These are phyloP conservation scores for Cercospora janseana DNA, from an alignment of 2,329 filamentous ascomycete genomes.

Conservation along the genomic window DNA sequence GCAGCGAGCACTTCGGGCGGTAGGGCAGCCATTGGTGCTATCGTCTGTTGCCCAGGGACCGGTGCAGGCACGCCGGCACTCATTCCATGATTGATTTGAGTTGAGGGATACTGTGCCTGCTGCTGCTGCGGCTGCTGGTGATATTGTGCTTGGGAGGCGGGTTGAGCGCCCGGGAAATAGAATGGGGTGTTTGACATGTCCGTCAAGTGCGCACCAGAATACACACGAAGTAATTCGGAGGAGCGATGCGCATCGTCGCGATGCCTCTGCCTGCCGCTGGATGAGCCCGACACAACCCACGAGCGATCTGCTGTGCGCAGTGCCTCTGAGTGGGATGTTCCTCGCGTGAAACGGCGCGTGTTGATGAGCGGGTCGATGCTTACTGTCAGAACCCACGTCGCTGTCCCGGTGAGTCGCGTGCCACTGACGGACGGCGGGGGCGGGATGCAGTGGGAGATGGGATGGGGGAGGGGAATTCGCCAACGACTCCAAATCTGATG, in stretches of 20 bases:
- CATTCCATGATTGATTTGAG: conserved; percentile 8
- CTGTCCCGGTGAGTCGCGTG: no score
- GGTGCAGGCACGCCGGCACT: conserved; percentile 17
- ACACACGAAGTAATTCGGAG: not conserved
- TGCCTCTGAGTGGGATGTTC: no score
- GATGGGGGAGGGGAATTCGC: no score
- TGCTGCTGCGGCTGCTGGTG: conserved; percentile 18
- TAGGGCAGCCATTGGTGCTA: conserved; percentile 8
- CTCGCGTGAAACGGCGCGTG: no score
- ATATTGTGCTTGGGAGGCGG: conserved; percentile 10
- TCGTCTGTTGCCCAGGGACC: not conserved
- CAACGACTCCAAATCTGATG: no score
- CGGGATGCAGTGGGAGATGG: no score
- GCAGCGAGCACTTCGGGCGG: conserved; percentile 12
- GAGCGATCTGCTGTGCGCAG: no score
- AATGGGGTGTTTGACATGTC: conserved; percentile 29
- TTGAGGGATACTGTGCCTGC: not conserved
- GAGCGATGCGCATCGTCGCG: conserved; percentile 6
- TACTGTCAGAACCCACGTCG: no score
- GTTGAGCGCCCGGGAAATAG: conserved; percentile 16
- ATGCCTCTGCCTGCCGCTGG: not conserved
- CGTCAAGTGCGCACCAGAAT: conserved; percentile 13
- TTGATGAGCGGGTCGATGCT: no score
- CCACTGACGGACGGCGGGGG: no score
- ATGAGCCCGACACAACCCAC: no score